Percentiles rank a stretch among this genome's conserved stretches.
phyloP scores from a whole-genome alignment of 176 grass and related monocot genomes.

The Ampelocalamus luodianensis region DNA sequence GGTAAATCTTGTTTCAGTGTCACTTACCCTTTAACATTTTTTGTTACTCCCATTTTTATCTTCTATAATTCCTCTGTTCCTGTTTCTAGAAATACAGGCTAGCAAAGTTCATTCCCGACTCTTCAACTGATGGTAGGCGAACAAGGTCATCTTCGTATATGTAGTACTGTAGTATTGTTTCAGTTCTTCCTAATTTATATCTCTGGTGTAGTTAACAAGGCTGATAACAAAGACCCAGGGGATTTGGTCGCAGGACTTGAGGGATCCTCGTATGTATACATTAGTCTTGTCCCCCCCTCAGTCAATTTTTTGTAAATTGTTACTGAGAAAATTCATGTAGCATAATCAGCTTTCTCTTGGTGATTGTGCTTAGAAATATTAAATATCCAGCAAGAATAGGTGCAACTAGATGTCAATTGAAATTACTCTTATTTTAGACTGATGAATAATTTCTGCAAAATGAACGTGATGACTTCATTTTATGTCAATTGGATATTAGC shows the following conservation, averaged over 20 bases:
- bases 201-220: conserved; percentile 56
- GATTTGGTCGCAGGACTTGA: conserved; percentile 68
- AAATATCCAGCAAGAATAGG: conserved; percentile 10
- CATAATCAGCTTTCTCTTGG: background rate
- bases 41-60: conserved; percentile 9
- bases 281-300: background rate
- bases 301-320: background rate
- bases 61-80: conserved; percentile 21
- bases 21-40: conserved; percentile 16
- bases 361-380: background rate
- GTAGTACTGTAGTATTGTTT: background rate
- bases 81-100: conserved; percentile 92
- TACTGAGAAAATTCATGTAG: conserved; percentile 1
- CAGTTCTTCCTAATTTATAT: conserved; percentile 40
- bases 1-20: conserved; percentile 56
- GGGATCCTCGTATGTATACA: conserved; percentile 84
- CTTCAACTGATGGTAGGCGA: conserved; percentile 76
- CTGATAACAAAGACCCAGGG: conserved; percentile 79
- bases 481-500: background rate
- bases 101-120: conserved; percentile 89
- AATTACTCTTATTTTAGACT: background rate
- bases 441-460: conserved; percentile 24
- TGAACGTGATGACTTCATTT: background rate
- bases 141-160: conserved; percentile 4
- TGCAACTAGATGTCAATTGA: background rate